phyloP scores from a whole-genome alignment of 148 eudicot species.

The Rhododendron ferrugineum region DNA sequence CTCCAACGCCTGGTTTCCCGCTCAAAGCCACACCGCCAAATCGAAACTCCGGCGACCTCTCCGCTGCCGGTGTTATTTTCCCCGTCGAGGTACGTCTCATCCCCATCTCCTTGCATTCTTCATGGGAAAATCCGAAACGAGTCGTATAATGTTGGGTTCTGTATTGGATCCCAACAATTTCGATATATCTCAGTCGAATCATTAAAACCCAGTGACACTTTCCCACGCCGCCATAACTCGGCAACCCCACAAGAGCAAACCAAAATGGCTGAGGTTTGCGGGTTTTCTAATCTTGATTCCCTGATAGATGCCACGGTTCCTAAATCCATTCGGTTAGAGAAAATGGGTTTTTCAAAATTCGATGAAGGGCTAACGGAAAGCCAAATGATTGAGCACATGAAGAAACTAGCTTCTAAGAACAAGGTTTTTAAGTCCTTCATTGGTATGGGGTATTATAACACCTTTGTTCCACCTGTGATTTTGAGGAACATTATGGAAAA shows the following conservation, averaged over 20 bases:
- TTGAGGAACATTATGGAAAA: constrained; percentile 91
- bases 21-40: constrained; percentile 33
- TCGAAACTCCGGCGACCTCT: constrained; percentile 11
- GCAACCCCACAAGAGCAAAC: constrained; percentile 70
- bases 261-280: constrained; percentile 71
- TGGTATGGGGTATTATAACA: constrained; percentile 94
- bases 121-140: constrained; percentile 21
- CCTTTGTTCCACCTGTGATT: constrained; percentile 82
- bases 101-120: constrained; percentile 41
- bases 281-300: constrained; percentile 51
- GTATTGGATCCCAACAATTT: constrained; percentile 31
- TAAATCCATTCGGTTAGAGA: constrained; percentile 53
- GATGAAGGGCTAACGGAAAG: constrained; percentile 82
- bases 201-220: constrained; percentile 75
- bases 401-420: constrained; percentile 67
- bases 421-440: constrained; percentile 76
- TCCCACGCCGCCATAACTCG: constrained; percentile 84
- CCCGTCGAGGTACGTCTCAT: constrained; percentile 61
- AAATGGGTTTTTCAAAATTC: constrained; percentile 61
- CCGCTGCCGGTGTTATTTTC: constrained; percentile 14
- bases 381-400: constrained; percentile 84
- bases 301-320: constrained; percentile 90
- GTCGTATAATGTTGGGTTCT: constrained; percentile 19
- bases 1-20: constrained; percentile 50
- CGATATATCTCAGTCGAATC: constrained; percentile 73